phyloP scores from a whole-genome alignment of 225 moss, liverwort and hornwort genomes.

The Neckera pumila region DNA sequence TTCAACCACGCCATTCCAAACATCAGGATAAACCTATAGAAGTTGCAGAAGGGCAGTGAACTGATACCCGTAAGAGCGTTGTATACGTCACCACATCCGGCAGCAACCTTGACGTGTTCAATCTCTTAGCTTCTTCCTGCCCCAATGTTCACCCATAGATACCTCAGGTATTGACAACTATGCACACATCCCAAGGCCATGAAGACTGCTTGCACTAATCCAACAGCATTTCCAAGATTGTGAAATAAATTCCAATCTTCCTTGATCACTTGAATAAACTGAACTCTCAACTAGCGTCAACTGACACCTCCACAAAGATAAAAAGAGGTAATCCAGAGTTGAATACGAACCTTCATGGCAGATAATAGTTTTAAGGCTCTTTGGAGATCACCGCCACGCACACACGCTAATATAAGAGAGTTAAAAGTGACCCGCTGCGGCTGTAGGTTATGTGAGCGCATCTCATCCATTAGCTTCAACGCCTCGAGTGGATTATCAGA shows the following conservation, averaged over 20 bases:
- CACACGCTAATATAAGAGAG: constrained; percentile 81
- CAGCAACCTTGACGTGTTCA: constrained; percentile 71
- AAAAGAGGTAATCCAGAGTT: not conserved
- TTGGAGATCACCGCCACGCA: constrained; percentile 64
- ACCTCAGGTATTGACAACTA: constrained; percentile 25
- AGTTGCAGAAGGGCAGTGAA: not conserved
- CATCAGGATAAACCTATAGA: not conserved
- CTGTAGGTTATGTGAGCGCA: constrained; percentile 68
- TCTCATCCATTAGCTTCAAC: constrained; percentile 84
- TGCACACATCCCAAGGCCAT: not conserved
- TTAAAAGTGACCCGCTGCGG: constrained; percentile 87
- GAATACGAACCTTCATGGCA: constrained; percentile 71
- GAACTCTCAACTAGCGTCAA: not conserved
- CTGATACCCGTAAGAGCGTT: constrained; percentile 73
- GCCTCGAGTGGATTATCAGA: constrained; percentile 93
- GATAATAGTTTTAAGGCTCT: constrained; percentile 51
- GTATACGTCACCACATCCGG: constrained; percentile 95
- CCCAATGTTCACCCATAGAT: constrained; percentile 28
- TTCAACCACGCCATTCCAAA: not conserved
- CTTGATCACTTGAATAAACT: not conserved
- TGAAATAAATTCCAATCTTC: not conserved
- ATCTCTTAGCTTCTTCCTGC: constrained; percentile 76
- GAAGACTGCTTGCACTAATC: not conserved
- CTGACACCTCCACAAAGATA: not conserved
- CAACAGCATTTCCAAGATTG: not conserved